phyloP scores from a whole-genome alignment of 371 early-diverging fungal species.

The Rhizomucor miehei region DNA sequence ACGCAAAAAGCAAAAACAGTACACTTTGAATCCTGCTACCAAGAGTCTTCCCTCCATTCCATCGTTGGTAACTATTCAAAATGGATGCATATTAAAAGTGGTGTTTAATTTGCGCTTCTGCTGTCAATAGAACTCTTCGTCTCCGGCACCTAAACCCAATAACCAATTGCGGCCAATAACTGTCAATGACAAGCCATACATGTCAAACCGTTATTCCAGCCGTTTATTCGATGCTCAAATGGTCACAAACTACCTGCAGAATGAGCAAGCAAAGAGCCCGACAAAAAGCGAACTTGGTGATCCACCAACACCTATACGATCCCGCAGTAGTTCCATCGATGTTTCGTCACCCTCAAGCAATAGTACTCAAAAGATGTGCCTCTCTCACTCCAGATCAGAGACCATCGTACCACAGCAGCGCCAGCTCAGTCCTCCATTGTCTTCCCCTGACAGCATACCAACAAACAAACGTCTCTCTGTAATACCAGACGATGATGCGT shows the following conservation, averaged over 20 bases:
- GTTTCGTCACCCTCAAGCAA: slow-evolving; percentile 3
- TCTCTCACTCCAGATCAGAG: background rate
- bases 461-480: slow-evolving; percentile 5
- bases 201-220: slow-evolving; percentile 17
- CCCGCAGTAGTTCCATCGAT: slow-evolving; percentile 35
- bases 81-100: too few relatives aligned
- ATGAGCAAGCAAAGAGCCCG: slow-evolving; percentile 2
- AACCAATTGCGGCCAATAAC: slow-evolving; percentile 2
- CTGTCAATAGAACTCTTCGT: background rate
- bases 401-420: background rate
- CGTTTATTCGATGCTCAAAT: slow-evolving; percentile 16
- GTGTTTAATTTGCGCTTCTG: too few relatives aligned
- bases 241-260: slow-evolving; percentile 14
- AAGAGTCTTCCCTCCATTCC: slow-evolving; percentile 11
- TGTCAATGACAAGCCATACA: slow-evolving; percentile 8
- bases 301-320: slow-evolving; percentile 34
- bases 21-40: slow-evolving; percentile 4
- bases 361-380: too few relatives aligned
- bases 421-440: slow-evolving; percentile 4
- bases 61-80: background rate
- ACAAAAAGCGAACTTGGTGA: background rate
- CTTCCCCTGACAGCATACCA: background rate
- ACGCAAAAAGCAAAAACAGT: slow-evolving; percentile 16
- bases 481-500: slow-evolving; percentile 8
- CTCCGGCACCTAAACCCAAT: background rate